These are phyloP conservation scores for Xerocomellus chrysenteron DNA, from an alignment of 768 basidiomycete species.

Conservation along the genomic window DNA sequence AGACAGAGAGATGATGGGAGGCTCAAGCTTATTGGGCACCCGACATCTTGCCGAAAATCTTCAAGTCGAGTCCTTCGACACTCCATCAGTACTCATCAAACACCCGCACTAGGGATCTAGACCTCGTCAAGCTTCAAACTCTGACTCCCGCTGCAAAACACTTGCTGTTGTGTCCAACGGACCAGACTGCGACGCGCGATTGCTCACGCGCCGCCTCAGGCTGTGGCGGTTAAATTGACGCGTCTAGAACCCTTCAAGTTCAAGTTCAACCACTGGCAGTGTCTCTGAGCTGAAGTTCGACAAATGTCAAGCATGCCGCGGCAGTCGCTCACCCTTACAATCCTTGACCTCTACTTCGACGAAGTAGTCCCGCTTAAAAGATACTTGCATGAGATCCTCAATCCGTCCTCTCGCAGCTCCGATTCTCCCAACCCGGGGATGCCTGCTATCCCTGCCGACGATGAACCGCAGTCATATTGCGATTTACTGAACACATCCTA, in stretches of 20 bases:
- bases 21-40: conserved; percentile 63
- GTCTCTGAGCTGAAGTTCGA: no score
- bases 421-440: not conserved
- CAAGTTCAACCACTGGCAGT: no score
- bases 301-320: conserved; percentile 3
- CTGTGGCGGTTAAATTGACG: no score
- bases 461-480: conserved; percentile 31
- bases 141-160: conserved; percentile 87
- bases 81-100: conserved; percentile 12
- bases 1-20: no score
- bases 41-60: conserved; percentile 80
- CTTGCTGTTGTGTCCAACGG: conserved; percentile 59
- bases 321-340: conserved; percentile 23
- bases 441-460: not conserved
- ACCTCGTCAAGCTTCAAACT: conserved; percentile 75
- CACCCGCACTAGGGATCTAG: conserved; percentile 41
- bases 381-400: conserved; percentile 42
- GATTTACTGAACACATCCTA: conserved; percentile 46
- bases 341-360: conserved; percentile 47
- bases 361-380: conserved; percentile 38
- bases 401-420: not conserved
- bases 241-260: no score
- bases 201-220: no score
- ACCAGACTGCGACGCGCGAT: conserved; percentile 29
- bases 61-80: conserved; percentile 56